Evolutionary conservation across 2,329 filamentous ascomycete species (phyloP), one percentile per base, ranked within the genome.

Genomic region (Bimuria novae-zelandiae): DNA sequence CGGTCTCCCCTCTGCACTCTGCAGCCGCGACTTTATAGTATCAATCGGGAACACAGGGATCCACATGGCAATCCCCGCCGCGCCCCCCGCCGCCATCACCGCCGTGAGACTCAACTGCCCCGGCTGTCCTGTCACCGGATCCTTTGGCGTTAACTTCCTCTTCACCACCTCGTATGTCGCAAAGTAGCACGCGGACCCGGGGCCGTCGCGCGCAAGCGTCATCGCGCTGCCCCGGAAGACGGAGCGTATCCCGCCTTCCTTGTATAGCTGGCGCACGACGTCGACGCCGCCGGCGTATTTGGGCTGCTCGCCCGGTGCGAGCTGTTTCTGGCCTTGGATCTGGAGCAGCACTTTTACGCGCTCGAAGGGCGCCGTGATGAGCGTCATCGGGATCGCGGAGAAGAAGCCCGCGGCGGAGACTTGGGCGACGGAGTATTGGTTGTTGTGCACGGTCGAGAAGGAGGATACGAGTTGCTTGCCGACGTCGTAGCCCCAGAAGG

Each of bases 351-450:
- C 93, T 79, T 99, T 99, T 65, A 99, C 92, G 69, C 94, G 93
- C 82, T 99, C 94, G 74, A 99, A 97, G 56, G 94, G 94, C 4
- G 94, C 94, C n/a, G 94, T 97, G 79, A 99, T 97, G 76, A 90
- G 78, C 3, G 94, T 99, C 91, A 96, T 96, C 68, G 94, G 94
- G 55, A 99, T 89, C 56, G 94, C 94, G 70, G 90, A 96, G 84
- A 99, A 76, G 67, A 97, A 97, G 60, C 94, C 94, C 12, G 94
- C 94, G 30, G 90, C 84, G 29, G 90, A 94, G 76, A 95, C 87
- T 76, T 99, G 94, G 37, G 81, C 89, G 69, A 97, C 92, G 54
- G 87, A 86, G 77, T 90, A 90, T 63, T 87, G 84, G 47, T 84
- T 80, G 75, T 90, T 85, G 61, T 86, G 80, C 52, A 85, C 85